Evolutionary conservation across 106 monocot species (phyloP).

Genomic region (Gastrodia elata): DNA sequence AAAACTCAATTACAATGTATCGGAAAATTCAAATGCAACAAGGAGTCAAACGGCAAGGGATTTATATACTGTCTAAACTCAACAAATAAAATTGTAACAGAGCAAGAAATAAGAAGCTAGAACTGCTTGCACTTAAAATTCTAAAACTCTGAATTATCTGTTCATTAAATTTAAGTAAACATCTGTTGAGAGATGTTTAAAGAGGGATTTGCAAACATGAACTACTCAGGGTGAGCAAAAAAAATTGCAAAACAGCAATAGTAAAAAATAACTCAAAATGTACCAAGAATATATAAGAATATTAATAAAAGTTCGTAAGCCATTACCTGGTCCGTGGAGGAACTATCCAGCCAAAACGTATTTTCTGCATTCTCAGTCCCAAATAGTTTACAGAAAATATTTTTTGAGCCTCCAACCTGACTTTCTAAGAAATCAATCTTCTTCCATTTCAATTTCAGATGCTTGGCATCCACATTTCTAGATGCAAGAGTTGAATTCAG

Average conservation of each 20-base stretch:
- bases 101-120: background rate
- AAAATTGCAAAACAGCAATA: background rate
- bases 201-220: background rate
- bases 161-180: background rate
- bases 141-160: background rate
- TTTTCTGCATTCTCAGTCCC: constrained; percentile 54
- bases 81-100: background rate
- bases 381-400: constrained; percentile 71
- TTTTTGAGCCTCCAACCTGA: constrained; percentile 54
- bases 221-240: background rate
- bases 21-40: constrained; percentile 3
- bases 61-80: background rate
- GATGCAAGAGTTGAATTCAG: background rate
- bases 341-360: constrained; percentile 98
- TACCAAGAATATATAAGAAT: background rate
- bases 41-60: background rate
- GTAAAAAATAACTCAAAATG: background rate
- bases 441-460: constrained; percentile 72
- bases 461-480: constrained; percentile 22
- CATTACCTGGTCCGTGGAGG: constrained; percentile 78
- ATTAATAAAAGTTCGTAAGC: background rate
- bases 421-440: constrained; percentile 54
- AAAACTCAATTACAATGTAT: background rate
- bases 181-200: background rate
- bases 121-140: background rate